Evolutionary conservation across 169 alveolate genomes (phyloP), one percentile per base, ranked within the genome.

Genomic region (Plasmodium gonderi): DNA sequence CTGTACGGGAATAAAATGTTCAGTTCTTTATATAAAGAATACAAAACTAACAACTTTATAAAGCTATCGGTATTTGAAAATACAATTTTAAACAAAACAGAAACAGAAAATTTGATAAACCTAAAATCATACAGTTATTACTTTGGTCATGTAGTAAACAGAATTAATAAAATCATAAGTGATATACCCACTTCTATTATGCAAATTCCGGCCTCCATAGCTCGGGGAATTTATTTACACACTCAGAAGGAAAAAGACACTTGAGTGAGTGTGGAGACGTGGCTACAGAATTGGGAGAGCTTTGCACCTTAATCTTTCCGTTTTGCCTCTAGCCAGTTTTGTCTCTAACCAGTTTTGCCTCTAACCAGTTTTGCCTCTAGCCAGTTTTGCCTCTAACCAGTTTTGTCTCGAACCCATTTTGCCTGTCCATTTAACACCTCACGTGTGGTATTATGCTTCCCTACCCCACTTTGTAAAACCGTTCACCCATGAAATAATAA

Each of bases 181-280:
- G 79, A 29, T 36, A 87, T 87, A 44, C 87, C 87, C 7, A 60
- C 33, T 20, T 85, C 92, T 40, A 74, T 85, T 6, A 64, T 82
- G 77, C 92, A 82, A 40, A 75, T 82, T 54, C 92, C 92, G 14
- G 75, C 92, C 4, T 82, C 92, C 49, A 82, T 82, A 68, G 92
- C 92, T 9, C 51, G 82, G 9, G 92, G 92, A 17, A 82, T 82
- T 45, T 82, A 82, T 49, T 82, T 82, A 42, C 78, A 82, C 64
- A 29, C 80, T 2, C 80, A 82, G 76, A 82, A 49, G 60, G 76
- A 75, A 49, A 12, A 78, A 54, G 8, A n/a, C 72, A 4, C 31
- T 0, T 0, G 12, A 17, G 38, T 29, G 72, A 36, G 17, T 23
- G 72, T n/a, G n/a, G n/a, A n/a, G n/a, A n/a, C n/a, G n/a, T n/a